phyloP scores from a whole-genome alignment of 371 early-diverging fungal genomes.

The Mucor racemosus region DNA sequence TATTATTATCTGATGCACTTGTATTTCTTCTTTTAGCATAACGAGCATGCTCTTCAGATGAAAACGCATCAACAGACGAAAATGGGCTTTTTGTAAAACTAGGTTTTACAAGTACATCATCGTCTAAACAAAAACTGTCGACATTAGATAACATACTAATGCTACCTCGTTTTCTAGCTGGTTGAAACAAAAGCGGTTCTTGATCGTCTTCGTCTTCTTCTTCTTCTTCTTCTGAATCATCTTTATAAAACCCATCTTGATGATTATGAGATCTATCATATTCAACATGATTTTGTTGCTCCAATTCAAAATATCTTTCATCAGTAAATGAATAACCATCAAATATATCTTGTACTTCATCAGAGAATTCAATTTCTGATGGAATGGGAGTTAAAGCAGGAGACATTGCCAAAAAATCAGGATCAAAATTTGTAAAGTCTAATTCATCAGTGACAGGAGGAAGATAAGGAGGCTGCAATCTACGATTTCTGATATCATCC shows the following conservation, averaged over 20 bases:
- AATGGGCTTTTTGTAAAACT: background rate
- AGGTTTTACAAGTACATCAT: constrained; percentile 4
- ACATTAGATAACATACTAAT: constrained; percentile 51
- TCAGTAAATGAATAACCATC: constrained; percentile 61
- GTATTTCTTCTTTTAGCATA: constrained; percentile 47
- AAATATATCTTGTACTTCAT: constrained; percentile 61
- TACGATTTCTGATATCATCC: constrained; percentile 66
- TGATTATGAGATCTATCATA: constrained; percentile 10
- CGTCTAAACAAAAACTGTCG: constrained; percentile 38
- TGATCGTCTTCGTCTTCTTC: background rate
- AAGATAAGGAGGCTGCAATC: constrained; percentile 59
- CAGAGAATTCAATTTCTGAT: constrained; percentile 48
- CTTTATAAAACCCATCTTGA: constrained; percentile 21
- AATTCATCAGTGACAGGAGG: constrained; percentile 57
- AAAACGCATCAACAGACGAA: too few species aligned
- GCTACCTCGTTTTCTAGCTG: constrained; percentile 48
- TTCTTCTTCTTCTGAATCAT: constrained; percentile 6
- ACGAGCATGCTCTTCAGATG: constrained; percentile 31
- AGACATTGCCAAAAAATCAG: constrained; percentile 48
- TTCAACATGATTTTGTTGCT: background rate
- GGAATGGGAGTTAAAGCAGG: constrained; percentile 53
- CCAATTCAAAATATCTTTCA: constrained; percentile 26
- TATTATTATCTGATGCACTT: constrained; percentile 19
- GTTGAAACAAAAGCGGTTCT: constrained; percentile 13
- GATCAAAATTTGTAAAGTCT: constrained; percentile 73